phyloP scores from a whole-genome alignment of 1,139 yeast genomes.

The Pichia sp. region DNA sequence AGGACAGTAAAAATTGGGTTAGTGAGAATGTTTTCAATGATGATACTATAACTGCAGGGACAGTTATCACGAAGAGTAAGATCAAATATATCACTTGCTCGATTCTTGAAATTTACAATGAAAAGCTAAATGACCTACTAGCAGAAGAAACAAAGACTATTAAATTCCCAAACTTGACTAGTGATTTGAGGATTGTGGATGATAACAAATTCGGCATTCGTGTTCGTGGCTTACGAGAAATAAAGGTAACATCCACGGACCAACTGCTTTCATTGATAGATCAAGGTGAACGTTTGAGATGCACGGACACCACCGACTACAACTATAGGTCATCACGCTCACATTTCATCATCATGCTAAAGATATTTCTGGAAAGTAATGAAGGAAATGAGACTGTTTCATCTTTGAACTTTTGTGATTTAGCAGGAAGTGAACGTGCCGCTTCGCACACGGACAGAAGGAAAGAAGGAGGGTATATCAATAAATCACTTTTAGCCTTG shows the following conservation, averaged over 20 bases:
- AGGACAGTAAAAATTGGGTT: conserved; percentile 3
- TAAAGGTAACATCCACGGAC: conserved; percentile 49
- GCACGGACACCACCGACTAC: conserved; percentile 86
- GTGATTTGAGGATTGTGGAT: conserved; percentile 60
- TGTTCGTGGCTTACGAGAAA: conserved; percentile 71
- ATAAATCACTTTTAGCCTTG: conserved; percentile 81
- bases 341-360: conserved; percentile 49
- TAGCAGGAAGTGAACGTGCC: conserved; percentile 95
- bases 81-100: conserved; percentile 36
- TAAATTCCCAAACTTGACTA: not conserved
- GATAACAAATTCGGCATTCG: conserved; percentile 69
- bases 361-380: conserved; percentile 21
- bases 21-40: conserved; percentile 13
- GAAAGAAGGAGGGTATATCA: conserved; percentile 89
- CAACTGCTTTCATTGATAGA: conserved; percentile 61
- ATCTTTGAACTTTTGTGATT: conserved; percentile 82
- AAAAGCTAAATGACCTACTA: conserved; percentile 72
- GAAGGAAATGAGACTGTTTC: conserved; percentile 41
- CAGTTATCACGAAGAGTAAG: conserved; percentile 19
- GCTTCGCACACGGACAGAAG: conserved; percentile 77
- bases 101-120: conserved; percentile 84
- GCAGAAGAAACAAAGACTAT: not conserved
- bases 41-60: conserved; percentile 12
- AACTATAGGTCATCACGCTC: conserved; percentile 84
- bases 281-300: conserved; percentile 69